Evolutionary conservation across 2,329 filamentous ascomycete species (phyloP).

Genomic region (Penicillium fuscoglaucum): DNA sequence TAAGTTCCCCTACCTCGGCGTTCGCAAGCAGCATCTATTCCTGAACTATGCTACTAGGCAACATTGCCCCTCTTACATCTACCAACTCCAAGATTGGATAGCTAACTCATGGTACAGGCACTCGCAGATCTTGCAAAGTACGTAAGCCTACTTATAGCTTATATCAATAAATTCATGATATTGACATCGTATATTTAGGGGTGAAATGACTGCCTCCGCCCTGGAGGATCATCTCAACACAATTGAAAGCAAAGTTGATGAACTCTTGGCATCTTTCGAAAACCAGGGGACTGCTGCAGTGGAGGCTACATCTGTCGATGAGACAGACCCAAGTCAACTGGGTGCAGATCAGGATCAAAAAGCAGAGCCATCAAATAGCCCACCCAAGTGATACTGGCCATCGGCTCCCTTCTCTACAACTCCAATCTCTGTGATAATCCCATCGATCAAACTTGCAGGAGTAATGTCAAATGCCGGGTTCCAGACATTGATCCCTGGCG

Average conservation of each 20-base stretch:
- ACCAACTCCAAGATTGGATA: background rate
- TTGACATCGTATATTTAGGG: conserved; percentile 14
- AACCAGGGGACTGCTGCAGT: conserved; percentile 9
- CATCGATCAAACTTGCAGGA: conserved; percentile 83
- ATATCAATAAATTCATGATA: background rate
- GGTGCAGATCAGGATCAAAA: conserved; percentile 6
- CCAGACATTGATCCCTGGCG: conserved; percentile 79
- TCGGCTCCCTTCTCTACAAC: conserved; percentile 74
- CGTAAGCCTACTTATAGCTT: background rate
- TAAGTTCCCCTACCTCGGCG: background rate
- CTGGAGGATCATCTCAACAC: conserved; percentile 22
- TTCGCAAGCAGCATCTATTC: background rate
- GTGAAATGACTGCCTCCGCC: conserved; percentile 24
- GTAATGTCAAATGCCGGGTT: conserved; percentile 98
- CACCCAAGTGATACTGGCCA: conserved; percentile 65
- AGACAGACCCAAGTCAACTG: background rate
- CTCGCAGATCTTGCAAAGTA: conserved; percentile 26
- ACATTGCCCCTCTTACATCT: background rate
- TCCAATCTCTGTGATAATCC: conserved; percentile 88
- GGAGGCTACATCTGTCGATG: background rate
- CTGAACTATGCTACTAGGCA: background rate
- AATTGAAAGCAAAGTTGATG: conserved; percentile 28
- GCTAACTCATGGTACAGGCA: conserved; percentile 12
- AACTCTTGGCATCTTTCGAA: conserved; percentile 30
- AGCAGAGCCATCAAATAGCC: conserved; percentile 28